Evolutionary conservation across 2,329 filamentous ascomycete genomes (phyloP).

Genomic region (Pseudogymnoascus sp.): DNA sequence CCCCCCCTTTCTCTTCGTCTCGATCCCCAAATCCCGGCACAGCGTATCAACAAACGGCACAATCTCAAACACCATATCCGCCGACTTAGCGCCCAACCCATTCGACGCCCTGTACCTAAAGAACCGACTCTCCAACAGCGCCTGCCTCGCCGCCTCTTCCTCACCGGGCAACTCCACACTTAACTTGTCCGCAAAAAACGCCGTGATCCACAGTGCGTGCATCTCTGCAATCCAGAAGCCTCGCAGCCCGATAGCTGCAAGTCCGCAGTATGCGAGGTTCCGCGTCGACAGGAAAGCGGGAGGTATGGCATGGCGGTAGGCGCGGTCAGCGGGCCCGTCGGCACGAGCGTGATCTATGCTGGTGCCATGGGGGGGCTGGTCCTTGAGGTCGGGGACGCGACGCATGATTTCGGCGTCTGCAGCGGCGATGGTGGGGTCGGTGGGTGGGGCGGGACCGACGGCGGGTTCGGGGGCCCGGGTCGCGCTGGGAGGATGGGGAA

Average conservation of each 20-base stretch:
- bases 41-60: slow-evolving; percentile 66
- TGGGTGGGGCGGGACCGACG: neutral
- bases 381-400: slow-evolving; percentile 39
- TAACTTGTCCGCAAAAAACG: slow-evolving; percentile 52
- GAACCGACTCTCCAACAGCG: slow-evolving; percentile 59
- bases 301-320: slow-evolving; percentile 41
- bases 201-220: slow-evolving; percentile 54
- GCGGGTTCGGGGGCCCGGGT: slow-evolving; percentile 11
- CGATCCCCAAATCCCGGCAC: slow-evolving; percentile 56
- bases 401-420: slow-evolving; percentile 26
- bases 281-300: slow-evolving; percentile 33
- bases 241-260: slow-evolving; percentile 36
- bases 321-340: slow-evolving; percentile 29
- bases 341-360: slow-evolving; percentile 24
- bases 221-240: slow-evolving; percentile 36
- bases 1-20: slow-evolving; percentile 46
- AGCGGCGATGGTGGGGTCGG: slow-evolving; percentile 37
- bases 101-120: slow-evolving; percentile 61
- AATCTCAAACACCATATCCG: slow-evolving; percentile 68
- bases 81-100: slow-evolving; percentile 54
- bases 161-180: slow-evolving; percentile 18
- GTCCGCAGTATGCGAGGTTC: slow-evolving; percentile 40
- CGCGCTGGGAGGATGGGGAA: slow-evolving; percentile 38
- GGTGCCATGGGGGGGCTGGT: slow-evolving; percentile 39
- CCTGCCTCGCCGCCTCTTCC: slow-evolving; percentile 41